phyloP scores from a whole-genome alignment of 345 rosid species.

The Cardamine chenopodiifolia region DNA sequence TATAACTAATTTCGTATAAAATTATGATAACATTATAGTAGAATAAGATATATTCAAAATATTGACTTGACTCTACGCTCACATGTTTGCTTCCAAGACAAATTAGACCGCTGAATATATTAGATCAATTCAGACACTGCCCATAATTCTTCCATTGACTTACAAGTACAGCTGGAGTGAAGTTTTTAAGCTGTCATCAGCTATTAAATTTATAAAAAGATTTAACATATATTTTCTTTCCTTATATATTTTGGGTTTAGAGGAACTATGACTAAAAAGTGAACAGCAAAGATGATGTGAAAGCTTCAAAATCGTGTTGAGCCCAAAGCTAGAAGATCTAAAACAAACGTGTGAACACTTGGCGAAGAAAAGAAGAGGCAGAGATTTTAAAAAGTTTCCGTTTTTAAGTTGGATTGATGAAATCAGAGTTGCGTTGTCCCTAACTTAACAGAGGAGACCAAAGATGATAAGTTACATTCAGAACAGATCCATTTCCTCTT shows the following conservation, averaged over 20 bases:
- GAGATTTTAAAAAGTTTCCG: neutral
- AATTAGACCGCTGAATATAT: neutral
- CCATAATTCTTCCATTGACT: neutral
- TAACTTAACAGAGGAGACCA: slow-evolving; percentile 27
- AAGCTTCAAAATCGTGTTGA: slow-evolving; percentile 1
- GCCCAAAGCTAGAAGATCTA: neutral
- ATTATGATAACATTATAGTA: neutral
- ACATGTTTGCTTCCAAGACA: slow-evolving; percentile 5
- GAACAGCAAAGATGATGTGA: neutral
- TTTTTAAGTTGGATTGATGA: slow-evolving; percentile 26
- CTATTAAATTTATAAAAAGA: neutral
- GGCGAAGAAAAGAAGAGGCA: slow-evolving; percentile 5
- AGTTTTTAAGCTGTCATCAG: neutral
- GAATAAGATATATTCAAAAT: neutral
- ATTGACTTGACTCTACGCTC: slow-evolving; percentile 16
- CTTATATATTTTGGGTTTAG: neutral
- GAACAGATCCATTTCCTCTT: slow-evolving; percentile 14
- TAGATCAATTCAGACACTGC: slow-evolving; percentile 13
- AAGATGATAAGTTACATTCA: slow-evolving; percentile 34
- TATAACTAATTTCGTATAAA: neutral
- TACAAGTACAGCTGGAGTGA: neutral
- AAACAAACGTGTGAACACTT: slow-evolving; percentile 2
- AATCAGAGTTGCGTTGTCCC: slow-evolving; percentile 2
- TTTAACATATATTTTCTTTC: neutral
- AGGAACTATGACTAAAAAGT: neutral